Evolutionary conservation across 1,284 basidiomycete species (phyloP).

Genomic region (Heterobasidion occidentale): DNA sequence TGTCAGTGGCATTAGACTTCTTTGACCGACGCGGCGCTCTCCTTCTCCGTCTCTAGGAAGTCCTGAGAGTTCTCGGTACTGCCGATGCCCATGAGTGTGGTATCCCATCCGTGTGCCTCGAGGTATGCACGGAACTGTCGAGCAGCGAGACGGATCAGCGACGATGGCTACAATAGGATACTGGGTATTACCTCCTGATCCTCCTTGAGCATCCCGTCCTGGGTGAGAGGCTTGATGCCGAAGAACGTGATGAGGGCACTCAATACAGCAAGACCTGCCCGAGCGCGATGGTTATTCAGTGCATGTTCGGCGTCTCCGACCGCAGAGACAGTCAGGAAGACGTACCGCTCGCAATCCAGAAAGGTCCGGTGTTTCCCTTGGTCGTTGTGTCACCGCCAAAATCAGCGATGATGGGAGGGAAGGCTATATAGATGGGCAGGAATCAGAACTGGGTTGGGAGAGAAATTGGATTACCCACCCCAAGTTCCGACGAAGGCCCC

Average conservation of each 20-base stretch:
- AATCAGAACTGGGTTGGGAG: background rate
- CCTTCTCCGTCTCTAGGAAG: background rate
- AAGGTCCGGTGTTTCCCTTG: conserved; percentile 70
- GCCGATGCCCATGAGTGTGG: conserved; percentile 49
- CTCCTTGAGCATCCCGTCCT: conserved; percentile 77
- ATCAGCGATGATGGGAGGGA: conserved; percentile 64
- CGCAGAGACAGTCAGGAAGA: background rate
- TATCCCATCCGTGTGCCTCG: conserved; percentile 70
- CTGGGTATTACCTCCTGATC: conserved; percentile 45
- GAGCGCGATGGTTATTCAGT: background rate
- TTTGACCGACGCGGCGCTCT: background rate
- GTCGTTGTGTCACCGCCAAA: conserved; percentile 46
- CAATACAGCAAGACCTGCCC: conserved; percentile 60
- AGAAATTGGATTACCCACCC: conserved; percentile 31
- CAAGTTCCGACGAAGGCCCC: conserved; percentile 83
- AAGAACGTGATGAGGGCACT: conserved; percentile 70
- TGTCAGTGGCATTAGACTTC: background rate
- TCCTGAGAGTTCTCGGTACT: background rate
- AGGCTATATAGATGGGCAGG: conserved; percentile 32
- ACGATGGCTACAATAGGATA: too few species aligned
- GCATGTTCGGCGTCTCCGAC: background rate
- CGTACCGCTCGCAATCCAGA: conserved; percentile 70
- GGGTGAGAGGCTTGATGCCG: conserved; percentile 68
- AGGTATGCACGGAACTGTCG: conserved; percentile 77
- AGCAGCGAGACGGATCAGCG: background rate